phyloP scores from a whole-genome alignment of 805 yeast species.

The Metschnikowia baotianmanensis region DNA sequence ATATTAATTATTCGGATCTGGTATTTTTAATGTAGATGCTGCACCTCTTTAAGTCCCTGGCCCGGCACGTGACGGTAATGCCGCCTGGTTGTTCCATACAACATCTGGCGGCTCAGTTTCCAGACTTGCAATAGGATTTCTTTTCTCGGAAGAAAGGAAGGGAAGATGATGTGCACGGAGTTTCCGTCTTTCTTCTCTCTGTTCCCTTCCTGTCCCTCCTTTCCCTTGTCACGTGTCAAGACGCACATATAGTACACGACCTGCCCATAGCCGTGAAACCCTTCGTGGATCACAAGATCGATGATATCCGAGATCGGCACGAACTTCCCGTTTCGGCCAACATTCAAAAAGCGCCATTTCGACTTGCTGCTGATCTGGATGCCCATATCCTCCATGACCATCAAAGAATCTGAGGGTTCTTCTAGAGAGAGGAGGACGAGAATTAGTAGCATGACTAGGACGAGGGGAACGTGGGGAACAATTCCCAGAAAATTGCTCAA shows the following conservation, averaged over 20 bases:
- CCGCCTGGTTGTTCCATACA: conserved; percentile 25
- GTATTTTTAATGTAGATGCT: conserved; percentile 15
- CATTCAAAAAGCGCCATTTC: conserved; percentile 13
- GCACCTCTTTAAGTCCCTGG: conserved; percentile 20
- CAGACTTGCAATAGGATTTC: conserved; percentile 40
- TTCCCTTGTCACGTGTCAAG: conserved; percentile 38
- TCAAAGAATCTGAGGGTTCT: conserved; percentile 41
- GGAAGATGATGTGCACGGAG: conserved; percentile 37
- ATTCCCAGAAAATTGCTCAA: not conserved
- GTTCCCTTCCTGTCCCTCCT: no score
- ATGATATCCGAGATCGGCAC: conserved; percentile 55
- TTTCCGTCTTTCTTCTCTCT: no score
- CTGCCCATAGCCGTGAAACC: conserved; percentile 61
- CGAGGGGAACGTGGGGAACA: not conserved
- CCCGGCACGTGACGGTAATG: conserved; percentile 21
- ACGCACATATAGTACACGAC: conserved; percentile 65
- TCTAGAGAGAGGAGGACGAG: conserved; percentile 26
- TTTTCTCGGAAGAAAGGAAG: conserved; percentile 41
- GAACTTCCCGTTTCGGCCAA: conserved; percentile 37
- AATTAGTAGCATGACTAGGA: conserved; percentile 4
- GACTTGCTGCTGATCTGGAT: conserved; percentile 38
- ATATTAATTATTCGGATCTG: conserved; percentile 2
- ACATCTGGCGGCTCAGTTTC: conserved; percentile 35
- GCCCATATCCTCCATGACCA: conserved; percentile 46
- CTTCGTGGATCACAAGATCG: conserved; percentile 74